These are phyloP conservation scores for Emmonsiellopsis sp. DNA, from an alignment of 2,329 filamentous ascomycete genomes.

Conservation along the genomic window DNA sequence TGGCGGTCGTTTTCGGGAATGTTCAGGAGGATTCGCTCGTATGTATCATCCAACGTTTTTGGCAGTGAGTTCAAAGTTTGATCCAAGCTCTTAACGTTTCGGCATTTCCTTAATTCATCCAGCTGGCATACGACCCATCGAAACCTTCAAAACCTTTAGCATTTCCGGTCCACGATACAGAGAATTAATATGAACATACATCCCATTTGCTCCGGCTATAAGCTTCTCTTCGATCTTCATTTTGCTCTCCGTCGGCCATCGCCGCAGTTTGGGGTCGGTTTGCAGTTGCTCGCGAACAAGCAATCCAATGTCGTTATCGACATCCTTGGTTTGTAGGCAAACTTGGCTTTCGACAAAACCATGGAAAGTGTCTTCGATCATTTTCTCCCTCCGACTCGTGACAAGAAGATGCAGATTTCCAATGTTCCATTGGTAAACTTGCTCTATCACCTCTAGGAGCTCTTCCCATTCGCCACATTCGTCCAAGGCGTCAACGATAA, in stretches of 20 bases:
- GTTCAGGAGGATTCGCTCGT: conserved; percentile 18
- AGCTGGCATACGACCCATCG: conserved; percentile 17
- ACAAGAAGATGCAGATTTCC: conserved; percentile 7
- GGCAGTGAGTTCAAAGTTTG: conserved; percentile 11
- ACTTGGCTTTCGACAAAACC: background rate
- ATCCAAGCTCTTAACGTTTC: conserved; percentile 6
- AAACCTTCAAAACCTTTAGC: conserved; percentile 13
- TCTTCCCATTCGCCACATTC: conserved; percentile 10
- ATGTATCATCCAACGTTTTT: conserved; percentile 15
- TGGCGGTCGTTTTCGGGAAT: conserved; percentile 13
- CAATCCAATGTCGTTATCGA: conserved; percentile 11
- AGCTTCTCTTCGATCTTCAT: conserved; percentile 14
- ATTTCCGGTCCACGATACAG: no score
- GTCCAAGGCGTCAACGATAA: conserved; percentile 14
- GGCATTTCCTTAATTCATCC: conserved; percentile 12
- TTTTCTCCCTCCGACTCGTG: conserved; percentile 11
- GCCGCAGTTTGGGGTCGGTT: conserved; percentile 7
- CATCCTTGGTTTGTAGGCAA: conserved; percentile 6
- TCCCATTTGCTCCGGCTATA: conserved; percentile 17
- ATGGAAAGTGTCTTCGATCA: conserved; percentile 9
- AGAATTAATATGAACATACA: conserved; percentile 4
- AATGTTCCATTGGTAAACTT: conserved; percentile 1
- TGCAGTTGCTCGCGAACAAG: conserved; percentile 9
- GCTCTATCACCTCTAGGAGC: conserved; percentile 4
- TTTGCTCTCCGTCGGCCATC: conserved; percentile 3